phyloP scores from a whole-genome alignment of 352 stramenopile genomes.

The Phytophthora aleatoria region DNA sequence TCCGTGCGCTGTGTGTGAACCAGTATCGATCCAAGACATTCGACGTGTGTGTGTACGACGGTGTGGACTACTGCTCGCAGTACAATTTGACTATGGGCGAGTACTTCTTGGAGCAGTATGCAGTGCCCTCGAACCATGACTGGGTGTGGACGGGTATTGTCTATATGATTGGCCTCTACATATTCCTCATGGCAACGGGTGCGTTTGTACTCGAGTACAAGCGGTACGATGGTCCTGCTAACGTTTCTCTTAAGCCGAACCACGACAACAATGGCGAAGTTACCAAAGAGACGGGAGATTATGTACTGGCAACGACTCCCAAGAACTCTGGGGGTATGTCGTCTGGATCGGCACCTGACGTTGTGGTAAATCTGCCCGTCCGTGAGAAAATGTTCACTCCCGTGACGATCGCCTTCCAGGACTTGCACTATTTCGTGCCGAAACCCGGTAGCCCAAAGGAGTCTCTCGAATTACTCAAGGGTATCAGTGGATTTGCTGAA shows the following conservation, averaged over 20 bases:
- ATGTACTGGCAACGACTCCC: slow-evolving; percentile 13
- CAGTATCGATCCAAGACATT: slow-evolving; percentile 32
- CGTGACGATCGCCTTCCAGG: slow-evolving; percentile 1
- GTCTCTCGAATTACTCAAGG: slow-evolving; percentile 9
- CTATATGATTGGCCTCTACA: slow-evolving; percentile 31
- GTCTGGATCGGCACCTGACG: background rate
- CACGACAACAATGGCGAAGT: background rate
- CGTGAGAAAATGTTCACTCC: slow-evolving; percentile 3
- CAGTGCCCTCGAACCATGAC: slow-evolving; percentile 27
- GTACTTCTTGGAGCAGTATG: slow-evolving; percentile 37
- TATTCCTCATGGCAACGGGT: slow-evolving; percentile 37
- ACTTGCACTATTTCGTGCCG: slow-evolving; percentile 9
- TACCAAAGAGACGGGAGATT: background rate
- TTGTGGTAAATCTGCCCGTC: background rate
- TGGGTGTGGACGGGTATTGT: slow-evolving; percentile 36
- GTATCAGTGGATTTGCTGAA: slow-evolving; percentile 10
- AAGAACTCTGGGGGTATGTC: slow-evolving; percentile 3
- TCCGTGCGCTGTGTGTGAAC: slow-evolving; percentile 37
- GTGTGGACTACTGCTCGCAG: slow-evolving; percentile 34
- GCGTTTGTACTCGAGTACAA: slow-evolving; percentile 44
- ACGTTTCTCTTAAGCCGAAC: slow-evolving; percentile 12
- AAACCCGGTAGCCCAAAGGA: slow-evolving; percentile 10
- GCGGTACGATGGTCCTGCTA: slow-evolving; percentile 28
- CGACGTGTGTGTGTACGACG: slow-evolving; percentile 34
- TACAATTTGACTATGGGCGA: slow-evolving; percentile 48